Percentiles rank a stretch among this genome's conserved stretches.
Evolutionary conservation across 176 grass and related monocot species (phyloP).

Genomic region (Hyparrhenia diplandra): DNA sequence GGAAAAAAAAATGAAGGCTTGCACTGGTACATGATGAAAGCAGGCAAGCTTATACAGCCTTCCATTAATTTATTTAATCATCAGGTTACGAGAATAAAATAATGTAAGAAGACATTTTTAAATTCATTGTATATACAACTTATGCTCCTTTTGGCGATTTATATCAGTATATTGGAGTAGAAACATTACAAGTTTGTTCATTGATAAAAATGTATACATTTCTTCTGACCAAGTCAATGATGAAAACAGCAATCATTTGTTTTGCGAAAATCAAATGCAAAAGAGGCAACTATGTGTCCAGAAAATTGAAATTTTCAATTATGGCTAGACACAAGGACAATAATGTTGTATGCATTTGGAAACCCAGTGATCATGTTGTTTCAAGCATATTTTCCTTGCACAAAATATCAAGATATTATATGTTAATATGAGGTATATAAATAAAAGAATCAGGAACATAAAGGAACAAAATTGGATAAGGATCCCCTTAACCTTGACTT

Average conservation of each 20-base stretch:
- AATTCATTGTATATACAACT: not conserved
- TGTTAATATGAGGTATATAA: not conserved
- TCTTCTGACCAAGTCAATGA: not conserved
- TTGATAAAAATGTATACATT: not conserved
- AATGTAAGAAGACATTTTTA: not conserved
- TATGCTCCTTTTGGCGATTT: not conserved
- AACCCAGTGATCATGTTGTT: not conserved
- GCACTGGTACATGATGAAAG: not conserved
- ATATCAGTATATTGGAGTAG: not conserved
- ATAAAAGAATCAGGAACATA: not conserved
- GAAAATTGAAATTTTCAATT: slow-evolving; percentile 14
- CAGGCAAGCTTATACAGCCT: not conserved
- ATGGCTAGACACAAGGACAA: not conserved
- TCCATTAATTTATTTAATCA: not conserved
- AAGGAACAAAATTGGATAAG: not conserved
- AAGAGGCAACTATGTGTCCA: not conserved
- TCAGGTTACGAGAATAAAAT: slow-evolving; percentile 1
- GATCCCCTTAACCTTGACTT: not conserved
- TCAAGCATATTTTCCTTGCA: not conserved
- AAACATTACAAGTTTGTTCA: not conserved
- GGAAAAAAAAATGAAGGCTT: not conserved
- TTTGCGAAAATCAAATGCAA: not conserved
- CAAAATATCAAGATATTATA: no score
- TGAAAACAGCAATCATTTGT: not conserved
- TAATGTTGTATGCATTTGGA: not conserved